Evolutionary conservation across 1,284 basidiomycete genomes (phyloP).

Genomic region (Puccinia coronata): DNA sequence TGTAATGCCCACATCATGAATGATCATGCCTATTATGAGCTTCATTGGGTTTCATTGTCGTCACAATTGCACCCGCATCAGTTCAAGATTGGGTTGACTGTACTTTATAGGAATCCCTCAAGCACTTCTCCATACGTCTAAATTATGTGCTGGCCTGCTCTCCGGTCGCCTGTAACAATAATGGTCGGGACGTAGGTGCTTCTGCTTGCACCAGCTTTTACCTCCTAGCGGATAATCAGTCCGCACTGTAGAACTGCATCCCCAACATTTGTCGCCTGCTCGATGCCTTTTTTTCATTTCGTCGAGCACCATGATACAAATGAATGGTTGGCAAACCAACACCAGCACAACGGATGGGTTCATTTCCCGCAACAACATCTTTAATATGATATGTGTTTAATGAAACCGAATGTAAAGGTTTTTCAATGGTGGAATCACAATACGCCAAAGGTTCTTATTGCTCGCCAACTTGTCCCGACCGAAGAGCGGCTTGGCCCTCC

Average conservation of each 20-base stretch:
- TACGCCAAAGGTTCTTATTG: neutral
- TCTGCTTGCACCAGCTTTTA: neutral
- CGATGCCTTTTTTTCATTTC: neutral
- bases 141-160: too few species aligned
- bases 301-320: conserved; percentile 7
- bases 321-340: neutral
- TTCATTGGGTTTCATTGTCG: too few species aligned
- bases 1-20: too few species aligned
- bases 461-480: neutral
- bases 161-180: too few species aligned
- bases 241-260: neutral
- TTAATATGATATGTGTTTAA: neutral
- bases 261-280: neutral
- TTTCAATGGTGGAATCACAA: neutral
- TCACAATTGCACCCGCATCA: too few species aligned
- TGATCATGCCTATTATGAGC: too few species aligned
- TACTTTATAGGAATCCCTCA: too few species aligned
- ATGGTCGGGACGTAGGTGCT: too few species aligned
- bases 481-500: neutral
- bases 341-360: neutral
- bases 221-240: too few species aligned
- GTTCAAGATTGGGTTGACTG: too few species aligned
- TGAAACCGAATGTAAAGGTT: neutral
- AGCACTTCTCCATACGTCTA: too few species aligned
- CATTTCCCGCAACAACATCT: neutral